Conservation (phyloP, 2,329 filamentous ascomycete genomes). For the Metarhizium guizhouense region DNA sequence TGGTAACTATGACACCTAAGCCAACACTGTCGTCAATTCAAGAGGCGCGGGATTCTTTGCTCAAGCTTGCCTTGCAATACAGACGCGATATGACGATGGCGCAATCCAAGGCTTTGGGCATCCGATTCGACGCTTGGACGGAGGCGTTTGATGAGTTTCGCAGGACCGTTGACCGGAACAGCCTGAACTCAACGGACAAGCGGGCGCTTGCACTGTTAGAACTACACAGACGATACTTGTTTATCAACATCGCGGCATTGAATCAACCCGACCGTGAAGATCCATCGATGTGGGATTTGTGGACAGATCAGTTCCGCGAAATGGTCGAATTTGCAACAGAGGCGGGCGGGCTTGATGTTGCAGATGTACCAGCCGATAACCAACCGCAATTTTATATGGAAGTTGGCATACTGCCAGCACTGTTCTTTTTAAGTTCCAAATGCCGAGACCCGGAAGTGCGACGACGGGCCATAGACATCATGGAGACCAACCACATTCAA, state of each 20-base stretch:
- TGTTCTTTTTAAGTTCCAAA: constrained; percentile 3
- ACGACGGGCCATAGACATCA: constrained; percentile 2
- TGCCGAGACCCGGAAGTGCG: constrained; percentile 5
- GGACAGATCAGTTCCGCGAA: constrained; percentile 3
- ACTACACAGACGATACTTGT: constrained; percentile 5
- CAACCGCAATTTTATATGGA: constrained; percentile 6
- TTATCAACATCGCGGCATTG: constrained; percentile 4
- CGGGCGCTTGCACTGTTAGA: constrained; percentile 3
- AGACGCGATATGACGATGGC: neutral
- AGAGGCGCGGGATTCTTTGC: constrained; percentile 3
- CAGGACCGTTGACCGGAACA: neutral
- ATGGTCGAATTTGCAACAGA: constrained; percentile 3
- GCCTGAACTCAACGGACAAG: constrained; percentile 1
- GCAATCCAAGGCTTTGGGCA: neutral
- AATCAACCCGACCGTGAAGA: constrained; percentile 2
- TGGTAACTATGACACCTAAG: neutral
- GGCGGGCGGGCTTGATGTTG: neutral
- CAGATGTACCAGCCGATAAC: neutral
- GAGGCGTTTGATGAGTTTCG: constrained; percentile 4
- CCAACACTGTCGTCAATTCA: constrained; percentile 1
- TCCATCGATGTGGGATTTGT: constrained; percentile 5
- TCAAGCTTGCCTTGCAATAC: constrained; percentile 2
- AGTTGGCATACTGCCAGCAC: constrained; percentile 1
- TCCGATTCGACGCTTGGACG: neutral
- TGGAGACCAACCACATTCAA: constrained; percentile 2